Base-by-base conservation (phyloP, 2,329 filamentous ascomycete species). In the Aspergillus awamori region DNA sequence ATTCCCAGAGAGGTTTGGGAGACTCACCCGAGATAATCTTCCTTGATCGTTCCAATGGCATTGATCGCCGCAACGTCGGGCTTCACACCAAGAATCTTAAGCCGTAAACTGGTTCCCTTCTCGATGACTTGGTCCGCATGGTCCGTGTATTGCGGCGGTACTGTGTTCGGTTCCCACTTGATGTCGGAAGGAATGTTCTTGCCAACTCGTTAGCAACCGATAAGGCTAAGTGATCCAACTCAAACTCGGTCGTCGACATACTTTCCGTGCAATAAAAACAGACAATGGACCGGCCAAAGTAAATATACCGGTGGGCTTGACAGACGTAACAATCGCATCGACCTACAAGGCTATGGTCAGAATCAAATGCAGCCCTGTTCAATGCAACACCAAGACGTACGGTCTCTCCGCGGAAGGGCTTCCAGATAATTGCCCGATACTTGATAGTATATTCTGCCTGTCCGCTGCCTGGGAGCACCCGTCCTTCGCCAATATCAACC, bases 1-100 rank as follows among this genome's bases (percentile, higher is more conserved):
- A 41, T 17, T 6, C 20, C 20, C 10, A 49, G 22, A 43, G 22
- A 51, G 24, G 2, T 10, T 17, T 24, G 24, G 33, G 51, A 5
- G 22, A 72, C 77, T 67, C 67, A 82, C 80, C 80, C 80, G 67
- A 82, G 74, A 66, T 76, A 82, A 69, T 82, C 86, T 74, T 89
- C 94, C 80, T 96, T 97, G 81, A 99, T 97, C 69, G 92, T 98
- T 63, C 93, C 95, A 76, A 99, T 96, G 39, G 94, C 95, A 84
- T 91, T 97, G 86, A 99, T 96, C 75, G 92, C 90, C 64, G 92
- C 92, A 55, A 98, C 92, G 76, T 98, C 95, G 66, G 91, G 93
- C 78, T 96, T 87, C 54, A 94, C 91, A 78, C 95, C 95, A 70
- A 97, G 92, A 65, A 99, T 89, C 80, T 97, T 97, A 67, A 98